Percentiles rank a stretch among this genome's conserved stretches.
Evolutionary conservation across 2,329 filamentous ascomycete species (phyloP).

Genomic region (Botrytis porri): DNA sequence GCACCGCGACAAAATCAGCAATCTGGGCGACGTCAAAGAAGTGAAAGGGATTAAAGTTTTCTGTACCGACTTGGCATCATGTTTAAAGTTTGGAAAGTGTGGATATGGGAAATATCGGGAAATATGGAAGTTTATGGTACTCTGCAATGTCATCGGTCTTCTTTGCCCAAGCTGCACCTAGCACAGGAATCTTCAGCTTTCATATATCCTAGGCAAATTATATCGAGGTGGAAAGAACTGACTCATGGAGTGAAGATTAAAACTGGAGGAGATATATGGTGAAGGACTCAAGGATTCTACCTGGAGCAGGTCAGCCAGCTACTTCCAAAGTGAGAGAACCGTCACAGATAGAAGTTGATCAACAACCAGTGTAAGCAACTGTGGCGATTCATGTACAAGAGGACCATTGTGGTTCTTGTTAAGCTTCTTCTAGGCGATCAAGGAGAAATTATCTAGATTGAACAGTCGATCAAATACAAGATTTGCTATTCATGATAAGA

Average conservation of each 20-base stretch:
- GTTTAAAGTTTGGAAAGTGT: not conserved
- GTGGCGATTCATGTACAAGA: too few relatives aligned
- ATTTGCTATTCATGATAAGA: not conserved
- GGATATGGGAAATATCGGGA: not conserved
- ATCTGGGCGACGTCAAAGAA: not conserved
- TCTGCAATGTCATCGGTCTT: not conserved
- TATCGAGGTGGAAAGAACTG: fast-evolving
- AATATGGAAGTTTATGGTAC: not conserved
- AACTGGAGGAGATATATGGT: not conserved
- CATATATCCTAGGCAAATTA: not conserved
- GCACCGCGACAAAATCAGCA: not conserved
- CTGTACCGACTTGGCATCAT: not conserved
- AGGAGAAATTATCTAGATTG: not conserved
- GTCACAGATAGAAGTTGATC: not conserved
- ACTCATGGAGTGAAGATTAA: not conserved
- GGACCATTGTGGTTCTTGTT: too few relatives aligned
- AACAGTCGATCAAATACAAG: not conserved
- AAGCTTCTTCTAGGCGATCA: not conserved
- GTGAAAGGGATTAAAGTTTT: not conserved
- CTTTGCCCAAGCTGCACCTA: not conserved
- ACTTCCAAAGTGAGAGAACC: not conserved
- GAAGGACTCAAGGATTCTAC: not conserved
- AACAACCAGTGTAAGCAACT: not conserved
- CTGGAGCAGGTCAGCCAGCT: not conserved
- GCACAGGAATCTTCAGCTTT: not conserved